Evolutionary conservation across 768 basidiomycete genomes (phyloP).

Genomic region (Naganishia friedmannii): DNA sequence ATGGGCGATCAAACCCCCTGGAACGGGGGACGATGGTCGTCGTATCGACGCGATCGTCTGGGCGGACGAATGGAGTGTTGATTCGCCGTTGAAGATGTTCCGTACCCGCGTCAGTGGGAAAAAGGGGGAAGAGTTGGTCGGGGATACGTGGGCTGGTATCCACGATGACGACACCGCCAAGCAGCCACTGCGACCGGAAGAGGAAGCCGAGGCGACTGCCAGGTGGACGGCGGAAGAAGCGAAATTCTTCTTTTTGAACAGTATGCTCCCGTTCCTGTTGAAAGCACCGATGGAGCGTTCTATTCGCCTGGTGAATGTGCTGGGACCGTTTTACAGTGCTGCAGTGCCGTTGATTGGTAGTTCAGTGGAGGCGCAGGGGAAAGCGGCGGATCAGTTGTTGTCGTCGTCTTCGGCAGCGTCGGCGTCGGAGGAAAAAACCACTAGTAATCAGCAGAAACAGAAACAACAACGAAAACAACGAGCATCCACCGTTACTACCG

Average conservation of each 20-base stretch:
- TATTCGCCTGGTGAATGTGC: constrained; percentile 79
- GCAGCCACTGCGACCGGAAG: background rate
- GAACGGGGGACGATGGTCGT: constrained; percentile 46
- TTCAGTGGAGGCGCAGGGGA: constrained; percentile 44
- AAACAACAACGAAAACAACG: background rate
- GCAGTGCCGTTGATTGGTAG: constrained; percentile 58
- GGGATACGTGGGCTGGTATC: constrained; percentile 17
- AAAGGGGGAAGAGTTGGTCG: background rate
- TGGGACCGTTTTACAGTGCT: constrained; percentile 87
- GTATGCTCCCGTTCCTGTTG: constrained; percentile 74
- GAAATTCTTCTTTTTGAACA: constrained; percentile 69
- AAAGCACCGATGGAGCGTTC: constrained; percentile 82
- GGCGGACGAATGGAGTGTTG: constrained; percentile 47
- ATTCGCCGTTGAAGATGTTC: constrained; percentile 10
- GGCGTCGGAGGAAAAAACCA: background rate
- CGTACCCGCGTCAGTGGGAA: background rate
- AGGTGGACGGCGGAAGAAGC: constrained; percentile 46
- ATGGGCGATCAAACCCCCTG: constrained; percentile 40
- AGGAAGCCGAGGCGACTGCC: background rate
- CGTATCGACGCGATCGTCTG: constrained; percentile 49
- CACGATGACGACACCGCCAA: background rate
- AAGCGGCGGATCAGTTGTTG: constrained; percentile 32
- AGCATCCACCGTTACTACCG: constrained; percentile 1
- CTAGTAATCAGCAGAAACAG: too few species aligned
- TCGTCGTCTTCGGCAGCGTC: too few species aligned